These are phyloP conservation scores for Dysphania ambrosioides DNA, from an alignment of 148 eudicot genomes.

Conservation along the genomic window DNA sequence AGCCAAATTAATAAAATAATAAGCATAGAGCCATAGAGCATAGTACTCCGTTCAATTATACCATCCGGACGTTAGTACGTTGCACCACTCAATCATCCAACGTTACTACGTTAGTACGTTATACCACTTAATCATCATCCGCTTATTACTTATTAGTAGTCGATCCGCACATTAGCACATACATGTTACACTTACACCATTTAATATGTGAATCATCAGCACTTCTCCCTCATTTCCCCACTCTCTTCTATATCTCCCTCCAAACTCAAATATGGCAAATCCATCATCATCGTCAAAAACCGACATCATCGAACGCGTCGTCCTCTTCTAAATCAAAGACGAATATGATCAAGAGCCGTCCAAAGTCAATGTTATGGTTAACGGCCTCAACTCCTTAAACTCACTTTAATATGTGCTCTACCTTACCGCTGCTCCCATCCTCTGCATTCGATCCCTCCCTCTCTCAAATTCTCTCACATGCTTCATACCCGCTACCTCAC, in stretches of 20 bases:
- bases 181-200: too few relatives aligned
- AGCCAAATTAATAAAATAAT: too few relatives aligned
- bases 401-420: slow-evolving; percentile 21
- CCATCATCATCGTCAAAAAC: background rate
- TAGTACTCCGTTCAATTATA: too few relatives aligned
- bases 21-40: too few relatives aligned
- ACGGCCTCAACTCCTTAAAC: slow-evolving; percentile 19
- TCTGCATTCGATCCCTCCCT: slow-evolving; percentile 29
- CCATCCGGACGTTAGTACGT: too few relatives aligned
- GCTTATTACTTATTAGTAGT: too few relatives aligned
- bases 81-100: too few relatives aligned
- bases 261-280: background rate
- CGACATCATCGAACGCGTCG: slow-evolving; percentile 34
- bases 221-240: too few relatives aligned
- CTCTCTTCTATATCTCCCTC: background rate
- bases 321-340: slow-evolving; percentile 32
- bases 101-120: too few relatives aligned
- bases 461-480: slow-evolving; percentile 33
- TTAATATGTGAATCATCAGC: too few relatives aligned
- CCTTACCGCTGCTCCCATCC: slow-evolving; percentile 39
- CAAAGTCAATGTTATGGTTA: slow-evolving; percentile 24
- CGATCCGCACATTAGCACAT: too few relatives aligned
- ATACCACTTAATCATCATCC: too few relatives aligned
- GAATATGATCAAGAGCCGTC: slow-evolving; percentile 18
- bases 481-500: slow-evolving; percentile 36